Percentiles rank a stretch among this genome's conserved stretches.
phyloP scores from a whole-genome alignment of 495 filamentous ascomycete species.

The Parathielavia hyrcaniae region DNA sequence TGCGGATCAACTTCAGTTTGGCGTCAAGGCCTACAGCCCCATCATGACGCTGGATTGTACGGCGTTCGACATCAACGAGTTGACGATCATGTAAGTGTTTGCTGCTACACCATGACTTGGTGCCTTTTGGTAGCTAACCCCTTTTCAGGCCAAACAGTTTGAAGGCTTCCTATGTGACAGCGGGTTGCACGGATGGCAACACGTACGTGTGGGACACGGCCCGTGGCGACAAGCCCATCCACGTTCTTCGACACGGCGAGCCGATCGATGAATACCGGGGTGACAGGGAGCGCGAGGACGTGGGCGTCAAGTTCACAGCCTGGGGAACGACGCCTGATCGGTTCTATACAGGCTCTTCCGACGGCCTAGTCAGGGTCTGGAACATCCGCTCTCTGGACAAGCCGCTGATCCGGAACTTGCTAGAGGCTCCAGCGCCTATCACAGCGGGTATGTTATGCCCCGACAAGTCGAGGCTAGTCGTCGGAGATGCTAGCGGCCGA shows the following conservation, averaged over 20 bases:
- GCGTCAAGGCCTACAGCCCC: conserved; percentile 31
- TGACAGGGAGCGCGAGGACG: conserved; percentile 62
- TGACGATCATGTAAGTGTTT: conserved; percentile 52
- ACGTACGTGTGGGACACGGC: conserved; percentile 84
- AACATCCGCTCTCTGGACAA: conserved; percentile 53
- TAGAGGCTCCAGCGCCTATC: conserved; percentile 47
- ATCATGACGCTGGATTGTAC: conserved; percentile 57
- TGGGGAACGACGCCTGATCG: conserved; percentile 68
- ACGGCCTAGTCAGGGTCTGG: conserved; percentile 84
- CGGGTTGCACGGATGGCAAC: conserved; percentile 75
- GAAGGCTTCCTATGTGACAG: conserved; percentile 58
- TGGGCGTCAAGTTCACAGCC: conserved; percentile 70
- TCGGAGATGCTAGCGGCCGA: conserved; percentile 70
- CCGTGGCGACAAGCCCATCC: conserved; percentile 49
- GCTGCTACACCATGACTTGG: neutral
- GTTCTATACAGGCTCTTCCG: conserved; percentile 85
- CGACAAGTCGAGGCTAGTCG: conserved; percentile 61
- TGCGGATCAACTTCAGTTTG: conserved; percentile 25
- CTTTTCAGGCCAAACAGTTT: conserved; percentile 38
- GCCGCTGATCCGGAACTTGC: conserved; percentile 57
- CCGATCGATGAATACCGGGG: conserved; percentile 58
- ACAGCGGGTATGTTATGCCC: conserved; percentile 65
- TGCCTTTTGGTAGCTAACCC: conserved; percentile 38
- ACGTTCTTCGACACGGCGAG: conserved; percentile 61
- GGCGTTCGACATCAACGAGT: conserved; percentile 82